Conservation (phyloP, 139 green algal genomes). For the Volvox africanus region DNA sequence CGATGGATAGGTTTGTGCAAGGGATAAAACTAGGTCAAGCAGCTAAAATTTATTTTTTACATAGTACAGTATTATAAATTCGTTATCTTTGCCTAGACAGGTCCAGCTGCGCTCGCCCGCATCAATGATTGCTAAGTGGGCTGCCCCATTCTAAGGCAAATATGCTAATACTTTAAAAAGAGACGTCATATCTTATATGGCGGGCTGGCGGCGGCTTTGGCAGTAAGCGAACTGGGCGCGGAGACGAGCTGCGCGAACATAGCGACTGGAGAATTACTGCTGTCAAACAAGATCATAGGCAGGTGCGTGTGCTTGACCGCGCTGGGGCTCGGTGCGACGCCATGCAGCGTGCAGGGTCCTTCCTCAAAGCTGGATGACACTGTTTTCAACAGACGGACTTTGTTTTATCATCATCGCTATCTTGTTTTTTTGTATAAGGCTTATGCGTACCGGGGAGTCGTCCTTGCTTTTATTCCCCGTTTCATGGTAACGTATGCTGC, state of each 20-base stretch:
- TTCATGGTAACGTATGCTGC: background rate
- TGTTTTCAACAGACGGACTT: too few species aligned
- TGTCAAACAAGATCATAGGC: background rate
- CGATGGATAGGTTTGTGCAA: background rate
- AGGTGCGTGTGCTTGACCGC: background rate
- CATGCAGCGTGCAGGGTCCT: too few species aligned
- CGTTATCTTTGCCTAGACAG: background rate
- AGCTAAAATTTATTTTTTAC: background rate
- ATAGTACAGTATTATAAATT: background rate
- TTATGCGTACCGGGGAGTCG: background rate
- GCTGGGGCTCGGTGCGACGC: too few species aligned
- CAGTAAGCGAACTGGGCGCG: background rate
- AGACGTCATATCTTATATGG: background rate
- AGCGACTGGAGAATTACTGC: background rate
- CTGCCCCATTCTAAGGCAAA: background rate
- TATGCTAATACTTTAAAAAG: background rate
- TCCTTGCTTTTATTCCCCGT: background rate
- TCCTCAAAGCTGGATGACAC: too few species aligned
- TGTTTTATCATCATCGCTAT: too few species aligned
- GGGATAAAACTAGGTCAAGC: background rate
- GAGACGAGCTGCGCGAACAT: background rate
- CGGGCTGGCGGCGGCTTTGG: background rate
- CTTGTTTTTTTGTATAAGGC: background rate
- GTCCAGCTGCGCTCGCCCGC: background rate
- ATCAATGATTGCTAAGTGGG: background rate